Evolutionary conservation across 495 filamentous ascomycete species (phyloP).

Genomic region (Aspergillus egyptiacus): DNA sequence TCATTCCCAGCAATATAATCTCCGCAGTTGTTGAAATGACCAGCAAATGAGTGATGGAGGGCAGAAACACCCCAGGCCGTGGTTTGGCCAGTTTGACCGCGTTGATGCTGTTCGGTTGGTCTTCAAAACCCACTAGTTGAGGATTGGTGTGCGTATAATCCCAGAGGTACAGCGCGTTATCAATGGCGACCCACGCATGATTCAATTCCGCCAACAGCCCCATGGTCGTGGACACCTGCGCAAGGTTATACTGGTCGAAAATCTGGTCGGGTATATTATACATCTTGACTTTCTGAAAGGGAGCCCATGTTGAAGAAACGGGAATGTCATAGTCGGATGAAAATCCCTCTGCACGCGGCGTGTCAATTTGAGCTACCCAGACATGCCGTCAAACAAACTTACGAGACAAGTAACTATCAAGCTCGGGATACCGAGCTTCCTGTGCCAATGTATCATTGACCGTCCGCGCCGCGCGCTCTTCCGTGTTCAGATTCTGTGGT

Average conservation of each 20-base stretch:
- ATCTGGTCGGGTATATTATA: constrained; percentile 84
- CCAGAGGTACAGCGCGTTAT: constrained; percentile 95
- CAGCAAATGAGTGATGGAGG: constrained; percentile 74
- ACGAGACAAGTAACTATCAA: constrained; percentile 89
- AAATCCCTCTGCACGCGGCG: constrained; percentile 56
- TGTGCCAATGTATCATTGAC: constrained; percentile 69
- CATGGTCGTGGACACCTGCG: constrained; percentile 78
- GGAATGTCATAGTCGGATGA: constrained; percentile 87
- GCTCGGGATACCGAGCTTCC: constrained; percentile 78
- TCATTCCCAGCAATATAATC: constrained; percentile 75
- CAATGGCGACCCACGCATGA: constrained; percentile 93
- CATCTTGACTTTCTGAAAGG: constrained; percentile 75
- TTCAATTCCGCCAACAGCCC: constrained; percentile 88
- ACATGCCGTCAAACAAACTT: constrained; percentile 33
- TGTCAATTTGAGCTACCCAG: constrained; percentile 1
- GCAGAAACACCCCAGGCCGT: constrained; percentile 73
- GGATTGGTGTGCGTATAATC: constrained; percentile 87
- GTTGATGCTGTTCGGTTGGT: constrained; percentile 77
- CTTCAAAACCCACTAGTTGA: constrained; percentile 87
- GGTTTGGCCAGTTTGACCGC: constrained; percentile 78
- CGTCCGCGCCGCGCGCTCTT: constrained; percentile 75
- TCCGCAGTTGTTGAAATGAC: constrained; percentile 82
- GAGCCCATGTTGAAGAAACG: constrained; percentile 64
- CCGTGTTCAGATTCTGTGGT: constrained; percentile 49
- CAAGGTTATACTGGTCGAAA: constrained; percentile 81